phyloP scores from a whole-genome alignment of 2,329 filamentous ascomycete genomes.

The Trichoderma hamatum region DNA sequence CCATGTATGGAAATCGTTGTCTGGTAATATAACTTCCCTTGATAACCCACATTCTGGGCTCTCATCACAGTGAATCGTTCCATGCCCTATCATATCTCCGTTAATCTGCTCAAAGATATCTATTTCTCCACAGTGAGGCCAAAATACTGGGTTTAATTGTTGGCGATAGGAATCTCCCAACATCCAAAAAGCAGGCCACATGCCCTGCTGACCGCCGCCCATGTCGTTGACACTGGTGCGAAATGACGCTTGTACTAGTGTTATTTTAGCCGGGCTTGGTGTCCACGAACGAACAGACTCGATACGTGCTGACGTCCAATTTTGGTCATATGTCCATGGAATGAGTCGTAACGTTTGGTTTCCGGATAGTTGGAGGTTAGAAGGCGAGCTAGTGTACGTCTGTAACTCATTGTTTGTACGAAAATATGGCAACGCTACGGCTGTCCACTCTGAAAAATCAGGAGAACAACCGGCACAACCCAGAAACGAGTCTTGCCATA shows the following conservation, averaged over 20 bases:
- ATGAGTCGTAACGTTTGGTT: conserved; percentile 55
- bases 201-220: no score
- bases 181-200: conserved; percentile 64
- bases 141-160: conserved; percentile 50
- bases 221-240: conserved; percentile 46
- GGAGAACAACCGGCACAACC: no score
- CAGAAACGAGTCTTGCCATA: no score
- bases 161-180: conserved; percentile 54
- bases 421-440: no score
- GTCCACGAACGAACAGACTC: conserved; percentile 54
- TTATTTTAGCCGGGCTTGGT: conserved; percentile 49
- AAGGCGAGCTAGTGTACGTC: conserved; percentile 49
- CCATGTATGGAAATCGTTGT: conserved; percentile 52
- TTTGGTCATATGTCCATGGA: conserved; percentile 45
- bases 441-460: no score
- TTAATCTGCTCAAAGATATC: conserved; percentile 62
- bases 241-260: conserved; percentile 50
- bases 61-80: conserved; percentile 56
- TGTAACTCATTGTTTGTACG: conserved; percentile 60
- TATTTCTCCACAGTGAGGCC: conserved; percentile 59
- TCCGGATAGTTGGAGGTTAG: conserved; percentile 56
- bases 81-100: conserved; percentile 50
- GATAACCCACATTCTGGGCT: no score
- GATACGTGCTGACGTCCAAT: conserved; percentile 59
- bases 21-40: conserved; percentile 46